Base-by-base conservation (phyloP, 148 eudicot species). In the Fallopia convolvulus region DNA sequence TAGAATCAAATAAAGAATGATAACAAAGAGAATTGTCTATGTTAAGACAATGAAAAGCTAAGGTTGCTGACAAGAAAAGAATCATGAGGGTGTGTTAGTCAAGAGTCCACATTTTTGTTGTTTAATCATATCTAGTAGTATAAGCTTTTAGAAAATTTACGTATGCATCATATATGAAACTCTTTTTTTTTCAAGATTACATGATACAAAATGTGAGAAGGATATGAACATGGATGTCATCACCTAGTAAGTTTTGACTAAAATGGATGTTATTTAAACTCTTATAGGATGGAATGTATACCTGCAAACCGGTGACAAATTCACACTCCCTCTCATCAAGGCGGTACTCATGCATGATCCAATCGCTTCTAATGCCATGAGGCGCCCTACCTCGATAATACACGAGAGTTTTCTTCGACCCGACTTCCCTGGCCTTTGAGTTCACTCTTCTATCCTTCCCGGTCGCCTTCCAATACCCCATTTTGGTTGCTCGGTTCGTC, bases 301-400 rank as follows among this genome's bases (percentile, higher is more conserved):
- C 88, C 86, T 84, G 84, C 50, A 85, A 80, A 39, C 83, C 76
- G 33, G 84, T 79, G 65, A 83, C 52, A 53, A 71, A 32, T 47
- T 78, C 79, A 61, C 82, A 80, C 46, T 82, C 75, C 0, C 81
- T 77, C 11, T 89, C 86, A 18, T 80, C 81, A 14, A 89, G 90
- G 52, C 92, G 89, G 74, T 87, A 89, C 47, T 89, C 92, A 75
- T 89, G 92, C 92, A 89, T 89, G 15, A 89, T 87, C 92, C 92
- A 89, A 40, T 86, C 86, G 32, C 86, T 84, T 68, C 92, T 66
- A 21, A 82, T 80, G 30, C 92, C 92, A 77, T 87, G 88, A n/a
- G 92, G 92, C 13, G 92, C 92, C 76, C 92, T 72, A 5, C 92
- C 92, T 83, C 83, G 80, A 79, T 89, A 89, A 76, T 87, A 89